Evolutionary conservation across 805 yeast species (phyloP).

Genomic region (Candida xyloterini): DNA sequence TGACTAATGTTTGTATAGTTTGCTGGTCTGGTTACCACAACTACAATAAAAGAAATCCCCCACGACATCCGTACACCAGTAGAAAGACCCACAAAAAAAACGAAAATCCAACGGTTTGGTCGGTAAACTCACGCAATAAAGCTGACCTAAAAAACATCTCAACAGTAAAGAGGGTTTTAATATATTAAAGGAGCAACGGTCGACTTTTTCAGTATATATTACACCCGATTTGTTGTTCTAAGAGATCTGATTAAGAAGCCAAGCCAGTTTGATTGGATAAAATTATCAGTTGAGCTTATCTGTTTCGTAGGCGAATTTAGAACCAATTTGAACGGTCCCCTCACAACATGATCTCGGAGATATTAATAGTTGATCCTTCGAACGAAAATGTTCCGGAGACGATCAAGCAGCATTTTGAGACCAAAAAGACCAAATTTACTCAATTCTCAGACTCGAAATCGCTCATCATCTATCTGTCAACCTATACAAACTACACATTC

Average conservation of each 20-base stretch:
- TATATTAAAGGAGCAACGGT: not conserved
- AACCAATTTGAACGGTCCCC: not conserved
- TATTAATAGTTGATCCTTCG: slow-evolving; percentile 10
- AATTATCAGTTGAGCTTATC: not conserved
- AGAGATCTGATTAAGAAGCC: no score
- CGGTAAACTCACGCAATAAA: not conserved
- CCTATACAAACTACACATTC: slow-evolving; percentile 14
- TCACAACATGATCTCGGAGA: slow-evolving; percentile 13
- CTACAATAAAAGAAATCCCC: no score
- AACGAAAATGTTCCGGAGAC: slow-evolving; percentile 8
- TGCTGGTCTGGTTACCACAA: slow-evolving; percentile 12
- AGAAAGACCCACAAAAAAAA: not conserved
- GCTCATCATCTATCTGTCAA: slow-evolving; percentile 13
- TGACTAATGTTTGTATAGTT: slow-evolving; percentile 16
- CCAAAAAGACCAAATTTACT: slow-evolving; percentile 6
- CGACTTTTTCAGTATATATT: not conserved
- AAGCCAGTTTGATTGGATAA: no score
- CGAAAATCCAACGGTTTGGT: slow-evolving; percentile 1
- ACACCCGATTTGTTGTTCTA: no score
- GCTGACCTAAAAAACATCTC: slow-evolving; percentile 1
- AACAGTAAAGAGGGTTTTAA: not conserved
- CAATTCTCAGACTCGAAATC: slow-evolving; percentile 9
- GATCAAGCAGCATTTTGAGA: slow-evolving; percentile 10
- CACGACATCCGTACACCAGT: slow-evolving; percentile 7
- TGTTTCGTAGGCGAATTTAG: not conserved